Evolutionary conservation across 2,329 filamentous ascomycete genomes (phyloP), one percentile per base, ranked within the genome.

Genomic region (Fusarium lateritium): DNA sequence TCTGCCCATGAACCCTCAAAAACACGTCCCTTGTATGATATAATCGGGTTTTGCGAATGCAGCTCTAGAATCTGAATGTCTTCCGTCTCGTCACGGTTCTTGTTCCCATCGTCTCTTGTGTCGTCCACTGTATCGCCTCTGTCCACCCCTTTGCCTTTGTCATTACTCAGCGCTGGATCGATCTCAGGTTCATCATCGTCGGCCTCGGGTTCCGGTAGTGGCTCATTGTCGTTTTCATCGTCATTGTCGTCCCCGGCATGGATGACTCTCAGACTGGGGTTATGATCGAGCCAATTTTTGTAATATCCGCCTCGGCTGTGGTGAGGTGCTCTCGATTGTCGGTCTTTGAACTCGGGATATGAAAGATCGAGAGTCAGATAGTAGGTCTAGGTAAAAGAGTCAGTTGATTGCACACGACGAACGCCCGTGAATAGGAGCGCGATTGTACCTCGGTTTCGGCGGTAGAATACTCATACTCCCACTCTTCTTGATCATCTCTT

Each of bases 1-100:
- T 92, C 89, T 13, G 89, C 87, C 95, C 95, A 98, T 45, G 88
- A 82, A 69, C 94, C 95, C 67, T 89, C 89, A 76, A 94, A 96
- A 22, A 97, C 83, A 65, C 91, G 88, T 31, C 92, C 92, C 60
- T 91, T 87, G 79, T 97, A 97, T 22, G 92, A 91, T 62, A 97
- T 85, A 28, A 97, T 82, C 0, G 95, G 95, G 49, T 92, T 91
- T 4, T 81, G 75, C 2, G 91, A 91, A 78, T 97, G 92, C 5
- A 98, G 84, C 28, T 93, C 94, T n/a, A 96, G 83, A 51, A 98
- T 90, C 75, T 97, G 94, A 7, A 97, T 87, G 39, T 86, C 80
- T 21, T 72, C 64, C 14, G 56, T 47, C 17, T 56, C 53, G 17
- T 65, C 53, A 24, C 68, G 49, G 11, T 44, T 21, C 40, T 73